Conservation (phyloP, 768 basidiomycete genomes). For the Suillus bovinus region DNA sequence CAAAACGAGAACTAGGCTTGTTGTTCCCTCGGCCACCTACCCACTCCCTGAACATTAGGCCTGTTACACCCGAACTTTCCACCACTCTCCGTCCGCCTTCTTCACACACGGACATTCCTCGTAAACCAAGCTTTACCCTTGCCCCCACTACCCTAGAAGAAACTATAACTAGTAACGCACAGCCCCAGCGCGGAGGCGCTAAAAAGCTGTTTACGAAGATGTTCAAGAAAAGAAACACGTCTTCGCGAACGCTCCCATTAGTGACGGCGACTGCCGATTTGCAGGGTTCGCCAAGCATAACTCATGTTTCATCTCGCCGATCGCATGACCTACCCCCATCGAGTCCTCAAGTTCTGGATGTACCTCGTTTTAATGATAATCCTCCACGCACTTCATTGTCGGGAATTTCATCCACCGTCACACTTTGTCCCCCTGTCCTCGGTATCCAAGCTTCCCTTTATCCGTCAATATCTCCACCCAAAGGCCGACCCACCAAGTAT, state of each 20-base stretch:
- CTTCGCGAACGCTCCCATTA: conserved; percentile 18
- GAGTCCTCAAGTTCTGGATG: conserved; percentile 9
- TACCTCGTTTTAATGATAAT: conserved; percentile 15
- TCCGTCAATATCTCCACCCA: conserved; percentile 42
- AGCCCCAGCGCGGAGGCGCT: conserved; percentile 42
- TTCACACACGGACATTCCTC: neutral
- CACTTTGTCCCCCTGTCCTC: conserved; percentile 50
- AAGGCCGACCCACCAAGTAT: conserved; percentile 50
- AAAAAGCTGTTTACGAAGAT: conserved; percentile 68
- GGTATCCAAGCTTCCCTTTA: conserved; percentile 70
- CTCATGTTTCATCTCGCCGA: conserved; percentile 4
- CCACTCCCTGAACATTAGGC: conserved; percentile 12
- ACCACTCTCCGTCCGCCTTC: conserved; percentile 7
- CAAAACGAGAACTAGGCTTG: conserved; percentile 23
- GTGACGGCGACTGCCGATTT: conserved; percentile 28
- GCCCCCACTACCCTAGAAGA: conserved; percentile 16
- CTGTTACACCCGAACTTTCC: conserved; percentile 13
- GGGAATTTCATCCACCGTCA: conserved; percentile 10
- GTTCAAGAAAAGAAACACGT: conserved; percentile 59
- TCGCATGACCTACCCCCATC: conserved; percentile 21
- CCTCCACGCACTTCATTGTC: conserved; percentile 14
- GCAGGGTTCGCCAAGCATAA: neutral
- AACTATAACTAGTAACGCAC: conserved; percentile 16
- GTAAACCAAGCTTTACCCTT: conserved; percentile 20
- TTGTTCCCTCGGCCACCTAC: conserved; percentile 3